Conservation (phyloP, 2,329 filamentous ascomycete genomes). For the Paraphaeosphaeria sporulosa region DNA sequence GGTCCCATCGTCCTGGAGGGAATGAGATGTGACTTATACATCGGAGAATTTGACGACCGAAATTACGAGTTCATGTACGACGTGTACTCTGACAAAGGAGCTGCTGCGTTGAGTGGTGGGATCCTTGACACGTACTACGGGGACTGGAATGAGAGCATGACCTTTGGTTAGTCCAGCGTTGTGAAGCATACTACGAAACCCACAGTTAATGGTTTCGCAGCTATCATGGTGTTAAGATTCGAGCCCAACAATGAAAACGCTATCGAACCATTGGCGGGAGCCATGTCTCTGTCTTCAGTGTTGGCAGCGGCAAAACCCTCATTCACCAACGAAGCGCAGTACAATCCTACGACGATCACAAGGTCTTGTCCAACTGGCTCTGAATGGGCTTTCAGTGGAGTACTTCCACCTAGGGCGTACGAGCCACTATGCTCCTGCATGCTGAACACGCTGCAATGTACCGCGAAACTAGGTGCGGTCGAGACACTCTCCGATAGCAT, state of each 20-base stretch:
- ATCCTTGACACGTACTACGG: neutral
- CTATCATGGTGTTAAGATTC: too few species aligned
- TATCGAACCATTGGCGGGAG: neutral
- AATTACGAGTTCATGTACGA: neutral
- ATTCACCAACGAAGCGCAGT: neutral
- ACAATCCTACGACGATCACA: neutral
- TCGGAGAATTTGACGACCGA: neutral
- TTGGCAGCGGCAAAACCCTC: neutral
- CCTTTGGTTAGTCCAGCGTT: neutral
- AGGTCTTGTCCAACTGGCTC: neutral
- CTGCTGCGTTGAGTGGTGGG: neutral
- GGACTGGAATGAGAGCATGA: neutral
- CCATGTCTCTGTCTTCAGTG: neutral
- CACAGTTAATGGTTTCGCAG: neutral
- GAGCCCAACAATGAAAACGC: neutral
- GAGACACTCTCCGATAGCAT: neutral
- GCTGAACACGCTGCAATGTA: conserved; percentile 8
- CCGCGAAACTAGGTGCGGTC: neutral
- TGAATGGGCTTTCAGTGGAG: neutral
- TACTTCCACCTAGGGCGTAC: conserved; percentile 8
- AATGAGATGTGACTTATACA: neutral
- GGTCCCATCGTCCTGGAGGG: neutral
- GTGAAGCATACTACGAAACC: neutral
- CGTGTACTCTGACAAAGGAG: neutral
- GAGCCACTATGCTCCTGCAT: conserved; percentile 13